These are phyloP conservation scores for Trypanosoma cruzi DNA, from an alignment of 208 protist species.

Conservation along the genomic window DNA sequence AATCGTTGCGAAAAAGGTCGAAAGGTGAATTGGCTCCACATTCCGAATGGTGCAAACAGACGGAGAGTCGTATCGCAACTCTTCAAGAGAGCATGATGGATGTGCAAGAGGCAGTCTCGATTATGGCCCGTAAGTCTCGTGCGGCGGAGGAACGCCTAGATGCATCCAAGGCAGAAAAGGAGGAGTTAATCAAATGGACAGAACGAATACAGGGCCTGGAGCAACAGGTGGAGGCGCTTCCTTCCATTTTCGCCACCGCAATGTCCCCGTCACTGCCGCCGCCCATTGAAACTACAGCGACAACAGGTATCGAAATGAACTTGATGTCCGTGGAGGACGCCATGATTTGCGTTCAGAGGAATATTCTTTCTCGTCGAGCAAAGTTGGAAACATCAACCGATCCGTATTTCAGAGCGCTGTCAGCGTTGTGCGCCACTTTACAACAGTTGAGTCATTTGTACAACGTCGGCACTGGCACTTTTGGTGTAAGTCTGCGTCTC, in stretches of 20 bases:
- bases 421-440: slow-evolving; percentile 26
- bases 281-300: not conserved
- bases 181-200: not conserved
- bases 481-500: slow-evolving; percentile 31
- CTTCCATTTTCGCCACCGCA: not conserved
- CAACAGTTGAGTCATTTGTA: slow-evolving; percentile 33
- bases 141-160: slow-evolving; percentile 14
- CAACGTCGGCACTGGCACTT: slow-evolving; percentile 30
- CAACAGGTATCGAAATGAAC: slow-evolving; percentile 6
- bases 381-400: not conserved
- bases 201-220: slow-evolving; percentile 18
- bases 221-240: slow-evolving; percentile 9
- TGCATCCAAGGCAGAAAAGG: slow-evolving; percentile 15
- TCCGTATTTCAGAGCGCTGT: slow-evolving; percentile 11
- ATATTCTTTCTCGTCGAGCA: not conserved
- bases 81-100: slow-evolving; percentile 16
- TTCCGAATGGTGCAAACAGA: not conserved
- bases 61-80: slow-evolving; percentile 5
- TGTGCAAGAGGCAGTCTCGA: slow-evolving; percentile 20
- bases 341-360: slow-evolving; percentile 15
- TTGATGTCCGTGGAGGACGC: slow-evolving; percentile 27
- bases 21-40: not conserved
- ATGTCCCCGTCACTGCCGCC: not conserved
- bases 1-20: not conserved
- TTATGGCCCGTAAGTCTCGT: slow-evolving; percentile 22